Conservation (phyloP, 2,329 filamentous ascomycete genomes). For the Cucurbitaria berberidis region DNA sequence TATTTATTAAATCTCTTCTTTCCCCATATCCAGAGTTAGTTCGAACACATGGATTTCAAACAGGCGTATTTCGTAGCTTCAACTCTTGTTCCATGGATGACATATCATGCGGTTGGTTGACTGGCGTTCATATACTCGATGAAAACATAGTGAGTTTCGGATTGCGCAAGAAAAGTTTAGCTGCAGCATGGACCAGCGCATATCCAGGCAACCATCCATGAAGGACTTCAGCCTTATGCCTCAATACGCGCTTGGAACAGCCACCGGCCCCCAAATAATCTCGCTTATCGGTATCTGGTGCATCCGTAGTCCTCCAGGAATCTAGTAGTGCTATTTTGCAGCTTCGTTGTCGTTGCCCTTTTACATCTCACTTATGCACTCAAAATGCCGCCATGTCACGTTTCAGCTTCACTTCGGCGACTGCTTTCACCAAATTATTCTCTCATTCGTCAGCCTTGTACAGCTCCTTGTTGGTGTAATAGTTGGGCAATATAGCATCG, state of each 20-base stretch:
- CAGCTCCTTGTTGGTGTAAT: not conserved
- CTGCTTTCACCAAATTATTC: not conserved
- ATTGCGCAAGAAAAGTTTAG: not conserved
- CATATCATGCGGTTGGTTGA: not conserved
- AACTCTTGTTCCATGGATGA: not conserved
- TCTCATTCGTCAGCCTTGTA: not conserved
- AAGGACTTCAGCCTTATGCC: slow-evolving; percentile 3
- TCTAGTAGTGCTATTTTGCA: not conserved
- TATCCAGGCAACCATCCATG: not conserved
- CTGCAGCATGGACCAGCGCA: not conserved
- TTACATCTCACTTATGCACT: not conserved
- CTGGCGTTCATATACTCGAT: not conserved
- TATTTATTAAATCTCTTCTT: not conserved
- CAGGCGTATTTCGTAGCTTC: not conserved
- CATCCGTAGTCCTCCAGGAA: not conserved
- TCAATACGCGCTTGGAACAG: not conserved
- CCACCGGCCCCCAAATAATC: not conserved
- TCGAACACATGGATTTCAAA: not conserved
- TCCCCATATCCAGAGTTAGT: not conserved
- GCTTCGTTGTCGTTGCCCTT: not conserved
- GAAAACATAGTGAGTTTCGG: not conserved
- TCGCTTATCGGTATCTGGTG: not conserved
- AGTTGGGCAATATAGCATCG: not conserved
- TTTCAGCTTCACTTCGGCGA: not conserved
- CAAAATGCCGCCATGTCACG: not conserved